Conservation (phyloP, 306 rosid species). For the Acacia crassicarpa region DNA sequence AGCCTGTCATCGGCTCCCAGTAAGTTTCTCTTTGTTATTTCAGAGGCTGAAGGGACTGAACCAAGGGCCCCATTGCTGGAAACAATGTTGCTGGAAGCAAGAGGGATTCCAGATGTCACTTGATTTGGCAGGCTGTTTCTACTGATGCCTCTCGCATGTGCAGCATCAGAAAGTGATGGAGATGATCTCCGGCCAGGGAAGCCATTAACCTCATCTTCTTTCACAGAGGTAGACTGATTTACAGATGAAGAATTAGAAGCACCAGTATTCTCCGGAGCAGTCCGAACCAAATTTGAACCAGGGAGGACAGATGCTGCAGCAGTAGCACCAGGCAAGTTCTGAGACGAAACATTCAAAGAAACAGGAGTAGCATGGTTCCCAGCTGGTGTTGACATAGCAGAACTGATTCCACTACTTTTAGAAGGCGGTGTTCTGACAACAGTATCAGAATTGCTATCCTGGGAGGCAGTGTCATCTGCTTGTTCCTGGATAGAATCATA, state of each 20-base stretch:
- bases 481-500: constrained; percentile 59
- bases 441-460: constrained; percentile 59
- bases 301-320: constrained; percentile 41
- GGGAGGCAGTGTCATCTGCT: constrained; percentile 67
- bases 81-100: constrained; percentile 53
- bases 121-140: constrained; percentile 64
- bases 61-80: constrained; percentile 60
- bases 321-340: constrained; percentile 44
- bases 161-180: constrained; percentile 69
- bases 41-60: constrained; percentile 60
- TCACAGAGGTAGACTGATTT: constrained; percentile 50
- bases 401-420: constrained; percentile 48
- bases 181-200: constrained; percentile 69
- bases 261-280: constrained; percentile 47
- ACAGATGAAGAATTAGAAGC: constrained; percentile 47
- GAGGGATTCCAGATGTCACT: constrained; percentile 48
- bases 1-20: constrained; percentile 71
- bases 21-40: constrained; percentile 67
- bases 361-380: constrained; percentile 48
- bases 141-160: constrained; percentile 57
- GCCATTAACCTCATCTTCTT: constrained; percentile 66
- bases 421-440: constrained; percentile 68
- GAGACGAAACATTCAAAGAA: constrained; percentile 49
- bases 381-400: constrained; percentile 58
- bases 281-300: constrained; percentile 48